These are phyloP conservation scores for Exserohilum rostratum DNA, from an alignment of 2,329 filamentous ascomycete species.

Conservation along the genomic window DNA sequence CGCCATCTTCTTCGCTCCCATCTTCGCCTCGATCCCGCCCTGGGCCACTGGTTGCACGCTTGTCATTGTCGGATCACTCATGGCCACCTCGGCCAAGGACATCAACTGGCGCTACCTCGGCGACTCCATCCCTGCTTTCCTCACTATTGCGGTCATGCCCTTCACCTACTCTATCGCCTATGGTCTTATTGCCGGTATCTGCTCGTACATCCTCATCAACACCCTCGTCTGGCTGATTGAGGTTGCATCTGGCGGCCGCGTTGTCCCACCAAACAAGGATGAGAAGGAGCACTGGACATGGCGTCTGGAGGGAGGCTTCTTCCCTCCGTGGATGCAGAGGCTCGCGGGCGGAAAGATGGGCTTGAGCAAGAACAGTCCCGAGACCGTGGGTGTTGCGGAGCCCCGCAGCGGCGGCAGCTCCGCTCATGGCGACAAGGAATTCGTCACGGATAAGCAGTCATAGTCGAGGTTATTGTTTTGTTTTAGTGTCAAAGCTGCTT, in stretches of 20 bases:
- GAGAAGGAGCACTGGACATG: conserved; percentile 83
- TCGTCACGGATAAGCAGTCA: conserved; percentile 29
- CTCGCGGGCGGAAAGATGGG: conserved; percentile 70
- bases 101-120: conserved; percentile 88
- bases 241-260: conserved; percentile 68
- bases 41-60: conserved; percentile 92
- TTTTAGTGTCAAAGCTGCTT: neutral
- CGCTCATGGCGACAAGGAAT: conserved; percentile 32
- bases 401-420: conserved; percentile 36
- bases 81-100: conserved; percentile 77
- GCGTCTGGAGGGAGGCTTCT: conserved; percentile 73
- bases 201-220: conserved; percentile 79
- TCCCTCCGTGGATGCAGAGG: conserved; percentile 75
- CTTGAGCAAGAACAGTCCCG: conserved; percentile 64
- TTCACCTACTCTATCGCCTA: conserved; percentile 90
- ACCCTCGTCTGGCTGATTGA: conserved; percentile 71
- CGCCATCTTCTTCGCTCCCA: conserved; percentile 86
- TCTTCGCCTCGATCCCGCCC: conserved; percentile 86
- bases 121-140: conserved; percentile 82
- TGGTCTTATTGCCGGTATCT: conserved; percentile 80
- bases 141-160: conserved; percentile 84
- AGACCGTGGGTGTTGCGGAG: conserved; percentile 34
- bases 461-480: conserved; percentile 21
- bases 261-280: conserved; percentile 76
- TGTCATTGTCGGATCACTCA: conserved; percentile 85